Conservation (phyloP, 1,139 yeast genomes). For the Geotrichum bryndzae region DNA sequence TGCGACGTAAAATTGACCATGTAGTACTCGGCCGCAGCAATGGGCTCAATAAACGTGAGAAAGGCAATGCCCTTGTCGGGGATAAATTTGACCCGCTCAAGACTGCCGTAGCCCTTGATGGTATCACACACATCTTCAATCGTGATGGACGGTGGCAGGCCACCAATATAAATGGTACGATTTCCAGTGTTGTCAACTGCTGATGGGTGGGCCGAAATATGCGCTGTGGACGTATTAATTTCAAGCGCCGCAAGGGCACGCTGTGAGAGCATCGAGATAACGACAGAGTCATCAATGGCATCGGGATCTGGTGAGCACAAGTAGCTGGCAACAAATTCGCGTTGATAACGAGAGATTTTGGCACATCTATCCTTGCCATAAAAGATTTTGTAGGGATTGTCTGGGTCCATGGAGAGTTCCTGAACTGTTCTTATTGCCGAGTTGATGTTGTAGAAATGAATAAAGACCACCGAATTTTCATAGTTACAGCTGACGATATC, state of each 20-base stretch:
- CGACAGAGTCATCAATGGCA: constrained; percentile 37
- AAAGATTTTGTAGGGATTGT: constrained; percentile 56
- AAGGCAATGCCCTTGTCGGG: constrained; percentile 74
- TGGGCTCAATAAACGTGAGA: constrained; percentile 39
- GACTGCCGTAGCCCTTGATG: constrained; percentile 75
- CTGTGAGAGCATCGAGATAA: constrained; percentile 41
- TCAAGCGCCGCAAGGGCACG: constrained; percentile 71
- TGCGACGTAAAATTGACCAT: constrained; percentile 52
- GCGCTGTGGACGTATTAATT: constrained; percentile 53
- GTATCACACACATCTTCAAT: constrained; percentile 91
- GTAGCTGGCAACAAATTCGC: constrained; percentile 85
- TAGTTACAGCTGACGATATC: constrained; percentile 50
- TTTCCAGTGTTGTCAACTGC: constrained; percentile 58
- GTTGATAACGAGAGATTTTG: constrained; percentile 84
- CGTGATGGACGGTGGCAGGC: constrained; percentile 75
- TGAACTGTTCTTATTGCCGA: constrained; percentile 79
- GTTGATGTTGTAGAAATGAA: constrained; percentile 70
- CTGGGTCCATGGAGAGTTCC: constrained; percentile 48
- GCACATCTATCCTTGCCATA: constrained; percentile 88
- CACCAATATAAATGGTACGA: constrained; percentile 85
- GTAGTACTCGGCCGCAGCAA: constrained; percentile 86
- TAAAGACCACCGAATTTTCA: constrained; percentile 71
- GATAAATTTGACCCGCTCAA: constrained; percentile 55
- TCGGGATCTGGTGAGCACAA: constrained; percentile 72
- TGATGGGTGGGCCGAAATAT: constrained; percentile 53